These are phyloP conservation scores for Euptelea pleiosperma DNA, from an alignment of 164 flowering plant genomes.

Conservation along the genomic window DNA sequence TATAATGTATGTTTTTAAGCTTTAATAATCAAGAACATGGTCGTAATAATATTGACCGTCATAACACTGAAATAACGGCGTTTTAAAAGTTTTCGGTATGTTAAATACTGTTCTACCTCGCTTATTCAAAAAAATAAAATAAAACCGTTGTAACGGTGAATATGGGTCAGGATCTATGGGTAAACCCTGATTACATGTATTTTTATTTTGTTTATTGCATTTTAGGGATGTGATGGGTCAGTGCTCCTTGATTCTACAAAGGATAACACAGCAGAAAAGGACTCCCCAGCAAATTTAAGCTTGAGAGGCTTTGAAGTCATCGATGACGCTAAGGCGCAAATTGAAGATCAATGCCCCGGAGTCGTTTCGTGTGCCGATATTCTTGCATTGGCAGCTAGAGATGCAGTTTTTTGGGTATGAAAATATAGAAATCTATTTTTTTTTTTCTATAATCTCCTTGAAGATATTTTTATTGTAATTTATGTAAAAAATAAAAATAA, in stretches of 20 bases:
- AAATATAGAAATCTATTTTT: neutral
- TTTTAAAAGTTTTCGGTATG: too few relatives aligned
- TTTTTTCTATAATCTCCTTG: too few relatives aligned
- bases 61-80: too few relatives aligned
- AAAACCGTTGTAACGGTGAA: neutral
- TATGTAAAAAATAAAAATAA: too few relatives aligned
- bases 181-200: neutral
- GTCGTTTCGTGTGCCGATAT: constrained; percentile 91
- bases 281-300: constrained; percentile 84
- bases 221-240: constrained; percentile 90
- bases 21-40: too few relatives aligned
- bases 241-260: constrained; percentile 73
- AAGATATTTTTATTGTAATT: too few relatives aligned
- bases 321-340: constrained; percentile 51
- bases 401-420: constrained; percentile 68
- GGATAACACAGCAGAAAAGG: constrained; percentile 80
- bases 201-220: neutral
- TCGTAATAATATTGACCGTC: too few relatives aligned
- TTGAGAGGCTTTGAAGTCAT: constrained; percentile 71
- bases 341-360: constrained; percentile 74
- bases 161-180: neutral
- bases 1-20: too few relatives aligned
- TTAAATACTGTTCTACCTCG: too few relatives aligned
- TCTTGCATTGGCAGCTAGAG: constrained; percentile 81
- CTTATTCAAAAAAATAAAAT: too few relatives aligned